These are phyloP conservation scores for Viola pubescens DNA, from an alignment of 441 rosid genomes.

Conservation along the genomic window DNA sequence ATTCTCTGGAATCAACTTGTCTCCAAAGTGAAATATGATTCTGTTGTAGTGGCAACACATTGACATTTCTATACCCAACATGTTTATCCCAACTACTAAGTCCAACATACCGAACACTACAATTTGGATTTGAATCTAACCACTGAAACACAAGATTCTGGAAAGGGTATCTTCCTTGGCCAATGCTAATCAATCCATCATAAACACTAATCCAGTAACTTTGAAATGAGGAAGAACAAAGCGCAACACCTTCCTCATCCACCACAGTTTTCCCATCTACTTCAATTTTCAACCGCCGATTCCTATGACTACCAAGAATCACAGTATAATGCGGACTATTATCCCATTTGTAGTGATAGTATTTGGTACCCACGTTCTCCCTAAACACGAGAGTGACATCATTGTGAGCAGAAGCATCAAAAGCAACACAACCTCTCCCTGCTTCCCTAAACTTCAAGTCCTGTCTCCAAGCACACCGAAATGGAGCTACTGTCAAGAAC, in stretches of 20 bases:
- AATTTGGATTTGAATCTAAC: slow-evolving; percentile 83
- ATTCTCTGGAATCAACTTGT: slow-evolving; percentile 64
- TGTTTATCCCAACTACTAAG: slow-evolving; percentile 97
- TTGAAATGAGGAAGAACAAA: slow-evolving; percentile 75
- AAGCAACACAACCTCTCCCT: slow-evolving; percentile 95
- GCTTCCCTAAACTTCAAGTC: slow-evolving; percentile 88
- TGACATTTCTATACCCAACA: slow-evolving; percentile 93
- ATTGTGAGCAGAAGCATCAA: slow-evolving; percentile 92
- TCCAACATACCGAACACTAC: slow-evolving; percentile 81
- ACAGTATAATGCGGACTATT: slow-evolving; percentile 92
- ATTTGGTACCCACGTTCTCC: slow-evolving; percentile 89
- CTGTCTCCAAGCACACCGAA: slow-evolving; percentile 97
- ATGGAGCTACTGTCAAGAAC: slow-evolving; percentile 86
- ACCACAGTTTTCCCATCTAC: slow-evolving; percentile 84
- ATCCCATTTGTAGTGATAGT: slow-evolving; percentile 91
- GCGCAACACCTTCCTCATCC: slow-evolving; percentile 66
- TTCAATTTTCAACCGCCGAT: slow-evolving; percentile 83
- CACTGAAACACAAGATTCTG: slow-evolving; percentile 89
- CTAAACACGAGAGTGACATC: slow-evolving; percentile 96
- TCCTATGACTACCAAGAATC: slow-evolving; percentile 89
- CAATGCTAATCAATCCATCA: slow-evolving; percentile 87
- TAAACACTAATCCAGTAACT: slow-evolving; percentile 94
- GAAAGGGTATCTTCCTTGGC: slow-evolving; percentile 93
- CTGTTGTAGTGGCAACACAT: slow-evolving; percentile 73
- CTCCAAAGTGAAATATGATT: slow-evolving; percentile 79